These are phyloP conservation scores for Bolboschoenus planiculmis DNA, from an alignment of 176 grass and related monocot genomes.

Conservation along the genomic window DNA sequence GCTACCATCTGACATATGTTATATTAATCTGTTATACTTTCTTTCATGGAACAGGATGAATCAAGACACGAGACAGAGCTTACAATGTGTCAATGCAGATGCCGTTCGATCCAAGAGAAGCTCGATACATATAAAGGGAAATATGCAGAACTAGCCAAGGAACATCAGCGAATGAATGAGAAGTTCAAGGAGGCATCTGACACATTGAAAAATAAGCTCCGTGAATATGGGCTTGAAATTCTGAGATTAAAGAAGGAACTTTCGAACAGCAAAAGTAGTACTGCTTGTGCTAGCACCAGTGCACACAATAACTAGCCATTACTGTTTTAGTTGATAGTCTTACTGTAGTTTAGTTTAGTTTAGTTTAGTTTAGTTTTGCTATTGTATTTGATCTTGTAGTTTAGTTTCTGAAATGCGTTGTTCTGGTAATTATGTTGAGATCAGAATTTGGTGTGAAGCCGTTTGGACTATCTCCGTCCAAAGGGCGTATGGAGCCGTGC, in stretches of 20 bases:
- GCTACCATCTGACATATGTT: background rate
- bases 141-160: slow-evolving; percentile 34
- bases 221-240: slow-evolving; percentile 41
- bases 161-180: slow-evolving; percentile 44
- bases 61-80: slow-evolving; percentile 47
- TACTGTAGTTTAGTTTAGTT: background rate
- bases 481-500: background rate
- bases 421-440: no score
- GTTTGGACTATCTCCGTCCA: background rate
- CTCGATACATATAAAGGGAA: slow-evolving; percentile 48
- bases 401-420: background rate
- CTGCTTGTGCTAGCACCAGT: background rate
- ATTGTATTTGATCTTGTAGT: background rate
- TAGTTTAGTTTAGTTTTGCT: background rate
- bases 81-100: slow-evolving; percentile 37
- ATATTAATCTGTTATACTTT: background rate
- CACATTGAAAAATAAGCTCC: slow-evolving; percentile 59
- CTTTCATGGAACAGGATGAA: slow-evolving; percentile 40
- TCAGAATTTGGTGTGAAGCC: background rate
- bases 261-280: slow-evolving; percentile 8
- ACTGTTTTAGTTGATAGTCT: background rate
- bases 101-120: slow-evolving; percentile 31
- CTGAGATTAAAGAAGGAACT: slow-evolving; percentile 60
- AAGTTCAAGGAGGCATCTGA: slow-evolving; percentile 56
- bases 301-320: background rate